phyloP scores from a whole-genome alignment of 2,329 filamentous ascomycete species.

The Neofusicoccum kwambonambiense region DNA sequence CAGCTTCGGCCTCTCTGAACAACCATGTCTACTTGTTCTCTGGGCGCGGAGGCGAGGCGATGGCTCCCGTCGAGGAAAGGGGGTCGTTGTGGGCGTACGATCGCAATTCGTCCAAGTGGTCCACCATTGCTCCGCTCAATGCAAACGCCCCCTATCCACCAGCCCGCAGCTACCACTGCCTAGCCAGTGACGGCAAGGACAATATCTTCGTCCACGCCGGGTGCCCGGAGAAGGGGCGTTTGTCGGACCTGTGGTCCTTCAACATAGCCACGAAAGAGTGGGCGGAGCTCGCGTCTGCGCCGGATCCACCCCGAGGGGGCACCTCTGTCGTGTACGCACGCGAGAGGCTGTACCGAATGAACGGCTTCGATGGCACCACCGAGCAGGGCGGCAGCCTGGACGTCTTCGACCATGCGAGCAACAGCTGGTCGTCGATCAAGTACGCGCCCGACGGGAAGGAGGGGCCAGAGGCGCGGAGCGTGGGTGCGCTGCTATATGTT shows the following conservation, averaged over 20 bases:
- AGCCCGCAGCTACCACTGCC: slow-evolving; percentile 70
- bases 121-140: slow-evolving; percentile 57
- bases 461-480: slow-evolving; percentile 52
- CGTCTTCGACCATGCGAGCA: slow-evolving; percentile 46
- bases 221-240: slow-evolving; percentile 61
- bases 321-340: slow-evolving; percentile 64
- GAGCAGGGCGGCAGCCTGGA: slow-evolving; percentile 74
- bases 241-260: slow-evolving; percentile 77
- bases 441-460: slow-evolving; percentile 44
- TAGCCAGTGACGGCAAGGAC: slow-evolving; percentile 63
- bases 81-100: slow-evolving; percentile 77
- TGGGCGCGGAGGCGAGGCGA: slow-evolving; percentile 68
- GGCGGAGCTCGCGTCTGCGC: slow-evolving; percentile 66
- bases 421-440: slow-evolving; percentile 42
- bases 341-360: slow-evolving; percentile 72
- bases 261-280: slow-evolving; percentile 63
- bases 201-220: slow-evolving; percentile 77
- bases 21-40: slow-evolving; percentile 78
- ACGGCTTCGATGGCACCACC: slow-evolving; percentile 70
- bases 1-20: slow-evolving; percentile 67
- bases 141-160: slow-evolving; percentile 54
- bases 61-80: slow-evolving; percentile 69
- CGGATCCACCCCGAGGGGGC: slow-evolving; percentile 65
- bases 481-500: slow-evolving; percentile 47
- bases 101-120: slow-evolving; percentile 64